phyloP scores from a whole-genome alignment of 202 grass and related monocot genomes.

The Zizania palustris region DNA sequence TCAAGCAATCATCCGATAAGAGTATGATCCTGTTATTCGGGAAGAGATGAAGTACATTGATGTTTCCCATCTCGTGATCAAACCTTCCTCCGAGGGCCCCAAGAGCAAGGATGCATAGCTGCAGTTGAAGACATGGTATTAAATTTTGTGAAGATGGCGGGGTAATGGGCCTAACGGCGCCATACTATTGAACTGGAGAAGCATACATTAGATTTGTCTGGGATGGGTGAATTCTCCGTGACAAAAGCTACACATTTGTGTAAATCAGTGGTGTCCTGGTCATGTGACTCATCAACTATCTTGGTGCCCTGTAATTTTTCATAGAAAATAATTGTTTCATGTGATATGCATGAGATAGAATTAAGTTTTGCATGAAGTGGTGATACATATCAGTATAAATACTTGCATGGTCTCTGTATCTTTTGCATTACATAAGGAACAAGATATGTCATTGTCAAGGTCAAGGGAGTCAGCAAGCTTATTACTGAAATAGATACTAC shows the following conservation, averaged over 20 bases:
- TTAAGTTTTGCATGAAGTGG: neutral
- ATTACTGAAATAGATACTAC: conserved; percentile 3
- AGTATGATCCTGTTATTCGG: conserved; percentile 61
- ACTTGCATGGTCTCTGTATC: neutral
- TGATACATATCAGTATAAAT: neutral
- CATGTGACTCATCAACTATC: conserved; percentile 70
- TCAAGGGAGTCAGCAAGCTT: conserved; percentile 11
- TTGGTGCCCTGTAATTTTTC: conserved; percentile 55
- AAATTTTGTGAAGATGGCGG: conserved; percentile 16
- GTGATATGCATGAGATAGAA: neutral
- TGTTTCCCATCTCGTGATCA: conserved; percentile 81
- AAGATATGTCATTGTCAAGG: neutral
- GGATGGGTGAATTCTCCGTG: conserved; percentile 18
- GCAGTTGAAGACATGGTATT: conserved; percentile 32
- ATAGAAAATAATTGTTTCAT: conserved; percentile 29
- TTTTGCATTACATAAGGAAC: neutral
- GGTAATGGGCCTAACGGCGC: neutral
- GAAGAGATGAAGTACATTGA: conserved; percentile 67
- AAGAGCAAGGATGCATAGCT: conserved; percentile 67
- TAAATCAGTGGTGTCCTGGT: conserved; percentile 90
- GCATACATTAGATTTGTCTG: conserved; percentile 64
- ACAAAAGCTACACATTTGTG: conserved; percentile 80
- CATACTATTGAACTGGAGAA: conserved; percentile 7
- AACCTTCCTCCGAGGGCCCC: conserved; percentile 83
- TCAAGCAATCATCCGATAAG: conserved; percentile 69